A percentile compares a stretch with the other conserved stretches of the same genome.
phyloP scores from a whole-genome alignment of 495 filamentous ascomycete genomes.

The Zalerion maritima region DNA sequence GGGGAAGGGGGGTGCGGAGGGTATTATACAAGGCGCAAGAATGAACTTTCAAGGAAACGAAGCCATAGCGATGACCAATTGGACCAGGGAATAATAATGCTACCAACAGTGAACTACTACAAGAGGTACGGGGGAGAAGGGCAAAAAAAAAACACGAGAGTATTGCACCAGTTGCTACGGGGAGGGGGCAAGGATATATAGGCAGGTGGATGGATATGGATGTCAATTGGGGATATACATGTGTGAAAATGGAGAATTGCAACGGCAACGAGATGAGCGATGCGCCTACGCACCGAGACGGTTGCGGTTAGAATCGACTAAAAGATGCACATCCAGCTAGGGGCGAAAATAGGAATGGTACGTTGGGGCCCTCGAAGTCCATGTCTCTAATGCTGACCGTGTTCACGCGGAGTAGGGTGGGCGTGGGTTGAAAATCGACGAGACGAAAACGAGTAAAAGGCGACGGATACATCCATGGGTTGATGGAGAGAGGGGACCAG shows the following conservation, averaged over 20 bases:
- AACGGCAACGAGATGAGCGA: not conserved
- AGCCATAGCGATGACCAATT: slow-evolving; percentile 24
- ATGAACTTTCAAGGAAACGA: slow-evolving; percentile 23
- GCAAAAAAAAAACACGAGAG: slow-evolving; percentile 20
- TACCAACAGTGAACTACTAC: no score
- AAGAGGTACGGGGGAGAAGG: no score
- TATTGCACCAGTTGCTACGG: slow-evolving; percentile 18
- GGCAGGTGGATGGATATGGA: no score
- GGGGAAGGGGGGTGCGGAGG: slow-evolving; percentile 9
- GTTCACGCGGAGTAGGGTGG: no score
- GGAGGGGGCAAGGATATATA: slow-evolving; percentile 32
- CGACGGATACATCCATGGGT: no score
- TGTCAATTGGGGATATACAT: not conserved
- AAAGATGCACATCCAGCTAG: slow-evolving; percentile 18
- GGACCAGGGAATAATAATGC: slow-evolving; percentile 18
- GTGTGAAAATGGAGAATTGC: not conserved
- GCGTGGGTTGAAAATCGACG: no score
- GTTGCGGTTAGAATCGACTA: slow-evolving; percentile 11
- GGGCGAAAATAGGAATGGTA: no score
- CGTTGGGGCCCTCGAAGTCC: no score
- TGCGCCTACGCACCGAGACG: not conserved
- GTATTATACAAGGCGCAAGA: slow-evolving; percentile 12
- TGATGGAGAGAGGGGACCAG: no score
- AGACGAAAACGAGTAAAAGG: no score
- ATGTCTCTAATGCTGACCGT: no score